A percentile compares a stretch with the other conserved stretches of the same genome.
These are phyloP conservation scores for Prosopis cineraria DNA, from an alignment of 306 rosid species.

Conservation along the genomic window DNA sequence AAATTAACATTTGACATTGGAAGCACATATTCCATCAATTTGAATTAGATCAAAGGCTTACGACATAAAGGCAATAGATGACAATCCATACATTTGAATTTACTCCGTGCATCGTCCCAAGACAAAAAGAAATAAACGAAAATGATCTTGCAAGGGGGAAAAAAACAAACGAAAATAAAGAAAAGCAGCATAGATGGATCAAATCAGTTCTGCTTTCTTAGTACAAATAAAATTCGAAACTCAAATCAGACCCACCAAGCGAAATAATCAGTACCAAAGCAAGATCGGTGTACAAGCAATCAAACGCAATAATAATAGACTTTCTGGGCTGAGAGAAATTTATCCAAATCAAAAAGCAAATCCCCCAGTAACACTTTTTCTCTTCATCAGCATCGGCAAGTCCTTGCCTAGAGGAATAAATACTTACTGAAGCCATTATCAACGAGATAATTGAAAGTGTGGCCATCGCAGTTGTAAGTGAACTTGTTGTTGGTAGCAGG, in stretches of 20 bases:
- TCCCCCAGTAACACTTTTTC: not conserved
- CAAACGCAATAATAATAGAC: not conserved
- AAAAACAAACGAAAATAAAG: not conserved
- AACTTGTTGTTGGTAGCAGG: conserved; percentile 74
- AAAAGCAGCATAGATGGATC: not conserved
- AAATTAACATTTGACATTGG: not conserved
- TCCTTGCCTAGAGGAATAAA: not conserved
- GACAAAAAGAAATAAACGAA: not conserved
- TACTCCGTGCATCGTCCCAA: not conserved
- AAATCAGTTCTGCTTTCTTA: not conserved
- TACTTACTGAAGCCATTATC: conserved; percentile 69
- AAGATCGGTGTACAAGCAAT: not conserved
- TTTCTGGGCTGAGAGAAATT: not conserved
- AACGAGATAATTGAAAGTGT: conserved; percentile 74
- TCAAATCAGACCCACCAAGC: conserved; percentile 1
- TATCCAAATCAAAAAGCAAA: not conserved
- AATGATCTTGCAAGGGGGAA: not conserved
- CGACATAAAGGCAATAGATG: not conserved
- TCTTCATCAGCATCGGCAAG: not conserved
- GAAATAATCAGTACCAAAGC: not conserved
- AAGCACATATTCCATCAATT: not conserved
- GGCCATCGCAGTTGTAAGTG: conserved; percentile 75
- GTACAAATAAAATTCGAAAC: not conserved
- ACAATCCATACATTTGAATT: not conserved
- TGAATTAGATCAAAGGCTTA: not conserved